A percentile compares a stretch with the other conserved stretches of the same genome.
Conservation (phyloP, 2,329 filamentous ascomycete genomes). For the Stagonosporopsis vannaccii region DNA sequence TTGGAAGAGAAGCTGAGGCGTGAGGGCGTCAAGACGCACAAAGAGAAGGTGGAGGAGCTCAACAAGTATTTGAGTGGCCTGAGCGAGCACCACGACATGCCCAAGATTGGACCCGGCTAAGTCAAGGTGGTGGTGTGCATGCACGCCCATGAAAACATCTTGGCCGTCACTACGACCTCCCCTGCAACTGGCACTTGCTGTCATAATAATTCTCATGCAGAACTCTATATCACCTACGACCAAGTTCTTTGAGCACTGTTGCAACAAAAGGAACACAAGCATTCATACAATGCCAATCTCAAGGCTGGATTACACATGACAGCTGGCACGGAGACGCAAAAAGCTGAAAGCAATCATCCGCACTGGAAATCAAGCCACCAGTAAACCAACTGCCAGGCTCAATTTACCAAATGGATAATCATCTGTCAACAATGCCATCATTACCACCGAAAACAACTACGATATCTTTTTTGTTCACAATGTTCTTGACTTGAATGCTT, state of each 20-base stretch:
- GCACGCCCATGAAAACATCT: neutral
- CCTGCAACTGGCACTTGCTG: neutral
- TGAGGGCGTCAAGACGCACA: slow-evolving; percentile 94
- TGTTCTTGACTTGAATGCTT: neutral
- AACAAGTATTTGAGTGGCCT: slow-evolving; percentile 91
- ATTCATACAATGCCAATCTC: neutral
- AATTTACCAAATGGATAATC: neutral
- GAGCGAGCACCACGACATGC: slow-evolving; percentile 97
- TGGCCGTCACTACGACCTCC: neutral
- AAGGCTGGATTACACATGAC: neutral
- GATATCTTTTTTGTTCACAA: neutral
- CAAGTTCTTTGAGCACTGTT: neutral
- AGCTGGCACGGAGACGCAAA: neutral
- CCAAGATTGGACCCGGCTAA: slow-evolving; percentile 66
- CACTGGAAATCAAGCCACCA: neutral
- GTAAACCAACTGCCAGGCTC: neutral
- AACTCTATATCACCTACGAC: neutral
- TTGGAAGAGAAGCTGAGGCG: slow-evolving; percentile 81
- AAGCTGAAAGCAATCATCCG: neutral
- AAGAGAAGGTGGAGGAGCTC: slow-evolving; percentile 92
- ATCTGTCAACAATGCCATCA: neutral
- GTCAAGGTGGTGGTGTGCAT: neutral
- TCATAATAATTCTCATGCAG: neutral
- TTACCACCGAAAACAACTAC: neutral
- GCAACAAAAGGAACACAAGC: neutral